Conservation (phyloP, 257 asterid genomes). For the Solanum sejunctum region DNA sequence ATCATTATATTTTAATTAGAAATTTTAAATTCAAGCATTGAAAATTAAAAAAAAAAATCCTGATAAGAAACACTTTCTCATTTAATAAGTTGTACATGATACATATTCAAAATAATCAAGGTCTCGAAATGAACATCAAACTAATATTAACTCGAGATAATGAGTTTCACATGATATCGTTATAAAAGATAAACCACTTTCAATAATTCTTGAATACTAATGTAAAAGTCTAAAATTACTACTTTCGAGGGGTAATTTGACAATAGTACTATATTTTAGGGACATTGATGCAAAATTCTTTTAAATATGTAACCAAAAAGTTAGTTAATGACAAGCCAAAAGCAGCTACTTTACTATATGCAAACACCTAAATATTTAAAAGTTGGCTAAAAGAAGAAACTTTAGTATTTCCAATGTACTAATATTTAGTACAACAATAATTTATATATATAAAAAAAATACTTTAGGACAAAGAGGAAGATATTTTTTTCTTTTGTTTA, state of each 20-base stretch:
- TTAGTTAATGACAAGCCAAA: neutral
- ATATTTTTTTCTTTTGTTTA: neutral
- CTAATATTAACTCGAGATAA: neutral
- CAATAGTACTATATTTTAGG: neutral
- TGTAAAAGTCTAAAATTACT: neutral
- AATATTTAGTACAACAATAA: no score
- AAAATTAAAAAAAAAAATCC: no score
- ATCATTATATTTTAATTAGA: neutral
- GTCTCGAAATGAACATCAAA: accelerated
- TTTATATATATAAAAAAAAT: neutral
- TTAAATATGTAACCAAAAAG: neutral
- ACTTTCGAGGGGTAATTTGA: neutral
- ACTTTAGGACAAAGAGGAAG: neutral
- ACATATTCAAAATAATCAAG: accelerated
- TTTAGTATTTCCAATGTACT: neutral
- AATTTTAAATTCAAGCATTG: no score
- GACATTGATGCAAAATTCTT: neutral
- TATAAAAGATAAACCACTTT: neutral
- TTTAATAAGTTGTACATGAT: neutral
- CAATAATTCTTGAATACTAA: no score
- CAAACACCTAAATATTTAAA: neutral
- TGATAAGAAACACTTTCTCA: neutral
- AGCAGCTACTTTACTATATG: neutral
- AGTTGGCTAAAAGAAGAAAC: neutral
- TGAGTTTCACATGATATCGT: neutral